A percentile compares a stretch with the other conserved stretches of the same genome.
Evolutionary conservation across 2,329 filamentous ascomycete genomes (phyloP).

Genomic region (Leptographium wingfieldii): DNA sequence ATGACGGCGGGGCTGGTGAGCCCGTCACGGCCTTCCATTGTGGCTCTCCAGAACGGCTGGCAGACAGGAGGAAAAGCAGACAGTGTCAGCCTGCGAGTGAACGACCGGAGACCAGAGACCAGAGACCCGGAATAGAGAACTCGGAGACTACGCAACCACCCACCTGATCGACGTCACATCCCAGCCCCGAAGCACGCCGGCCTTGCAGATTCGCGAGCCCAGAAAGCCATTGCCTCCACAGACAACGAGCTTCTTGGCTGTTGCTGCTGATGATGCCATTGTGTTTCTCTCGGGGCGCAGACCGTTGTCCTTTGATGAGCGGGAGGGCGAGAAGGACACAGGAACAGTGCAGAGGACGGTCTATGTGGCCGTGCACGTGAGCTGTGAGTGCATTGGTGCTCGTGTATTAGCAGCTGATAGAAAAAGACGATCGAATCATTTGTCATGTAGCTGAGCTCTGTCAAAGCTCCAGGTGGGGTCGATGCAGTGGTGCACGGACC

Average conservation of each 20-base stretch:
- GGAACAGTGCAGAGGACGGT: neutral
- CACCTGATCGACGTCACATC: conserved; percentile 88
- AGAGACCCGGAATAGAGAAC: neutral
- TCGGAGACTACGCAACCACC: conserved; percentile 5
- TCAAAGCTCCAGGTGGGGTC: neutral
- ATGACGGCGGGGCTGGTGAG: conserved; percentile 56
- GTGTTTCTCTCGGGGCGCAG: neutral
- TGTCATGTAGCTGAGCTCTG: neutral
- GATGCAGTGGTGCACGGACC: neutral
- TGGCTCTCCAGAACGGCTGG: conserved; percentile 79
- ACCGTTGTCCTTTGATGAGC: neutral
- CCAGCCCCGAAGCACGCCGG: conserved; percentile 76
- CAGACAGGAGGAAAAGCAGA: neutral
- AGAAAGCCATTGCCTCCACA: conserved; percentile 92
- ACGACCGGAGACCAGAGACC: neutral
- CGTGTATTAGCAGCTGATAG: neutral
- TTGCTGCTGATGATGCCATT: conserved; percentile 18
- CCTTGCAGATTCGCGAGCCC: conserved; percentile 79
- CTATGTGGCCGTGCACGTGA: neutral
- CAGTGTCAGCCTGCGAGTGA: neutral
- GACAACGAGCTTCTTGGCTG: conserved; percentile 68
- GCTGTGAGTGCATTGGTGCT: neutral
- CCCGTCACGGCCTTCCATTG: conserved; percentile 72
- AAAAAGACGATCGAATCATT: neutral
- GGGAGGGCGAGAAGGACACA: neutral